A percentile compares a stretch with the other conserved stretches of the same genome.
These are phyloP conservation scores for Incumbomyces delicatus DNA, from an alignment of 2,329 filamentous ascomycete species.

Conservation along the genomic window DNA sequence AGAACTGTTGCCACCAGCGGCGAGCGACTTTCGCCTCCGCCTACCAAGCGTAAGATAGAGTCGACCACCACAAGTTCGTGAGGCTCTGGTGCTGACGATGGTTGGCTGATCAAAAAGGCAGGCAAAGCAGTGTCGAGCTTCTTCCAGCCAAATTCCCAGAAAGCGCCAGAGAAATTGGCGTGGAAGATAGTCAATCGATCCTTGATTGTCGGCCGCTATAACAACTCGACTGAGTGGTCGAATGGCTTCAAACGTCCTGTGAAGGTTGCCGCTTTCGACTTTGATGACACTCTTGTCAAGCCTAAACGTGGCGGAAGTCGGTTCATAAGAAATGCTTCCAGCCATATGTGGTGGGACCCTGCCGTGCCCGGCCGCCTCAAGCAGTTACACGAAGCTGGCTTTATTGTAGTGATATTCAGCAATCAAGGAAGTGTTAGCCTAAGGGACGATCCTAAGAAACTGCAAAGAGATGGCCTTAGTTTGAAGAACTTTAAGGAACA, in stretches of 20 bases:
- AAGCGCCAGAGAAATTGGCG: conserved; percentile 61
- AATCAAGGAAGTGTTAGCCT: conserved; percentile 81
- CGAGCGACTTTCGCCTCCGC: conserved; percentile 44
- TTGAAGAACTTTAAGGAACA: conserved; percentile 77
- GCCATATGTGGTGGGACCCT: conserved; percentile 92
- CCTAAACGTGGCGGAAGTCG: conserved; percentile 66
- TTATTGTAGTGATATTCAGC: conserved; percentile 67
- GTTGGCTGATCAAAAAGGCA: conserved; percentile 13
- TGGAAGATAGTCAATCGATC: conserved; percentile 62
- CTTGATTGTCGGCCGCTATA: conserved; percentile 66
- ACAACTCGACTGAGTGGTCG: conserved; percentile 8
- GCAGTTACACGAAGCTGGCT: conserved; percentile 62
- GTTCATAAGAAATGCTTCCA: conserved; percentile 58
- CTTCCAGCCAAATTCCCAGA: conserved; percentile 79
- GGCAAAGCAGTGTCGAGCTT: conserved; percentile 62
- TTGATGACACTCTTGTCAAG: conserved; percentile 75
- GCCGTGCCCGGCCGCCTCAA: conserved; percentile 59
- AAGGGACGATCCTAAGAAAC: conserved; percentile 59
- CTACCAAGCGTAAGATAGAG: conserved; percentile 45
- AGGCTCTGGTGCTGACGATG: conserved; percentile 11
- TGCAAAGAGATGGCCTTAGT: conserved; percentile 58
- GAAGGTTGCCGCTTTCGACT: conserved; percentile 38
- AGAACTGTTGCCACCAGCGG: too few species aligned
- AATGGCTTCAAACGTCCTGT: conserved; percentile 10
- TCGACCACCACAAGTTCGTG: conserved; percentile 44